Percentiles rank a stretch among this genome's conserved stretches.
Evolutionary conservation across 306 rosid genomes (phyloP).

Genomic region (Datisca glomerata): DNA sequence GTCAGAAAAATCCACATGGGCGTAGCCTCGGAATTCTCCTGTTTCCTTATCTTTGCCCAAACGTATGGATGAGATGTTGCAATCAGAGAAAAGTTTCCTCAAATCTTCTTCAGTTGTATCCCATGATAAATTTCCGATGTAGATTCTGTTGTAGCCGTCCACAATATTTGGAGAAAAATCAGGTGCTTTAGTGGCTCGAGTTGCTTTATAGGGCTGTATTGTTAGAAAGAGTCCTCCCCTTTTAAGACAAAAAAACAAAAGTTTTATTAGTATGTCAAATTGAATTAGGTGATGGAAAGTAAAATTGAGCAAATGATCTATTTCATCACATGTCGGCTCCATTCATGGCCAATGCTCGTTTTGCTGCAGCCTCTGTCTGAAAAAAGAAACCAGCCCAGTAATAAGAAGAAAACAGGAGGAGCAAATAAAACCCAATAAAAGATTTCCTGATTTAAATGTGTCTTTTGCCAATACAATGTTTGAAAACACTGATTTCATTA

Average conservation of each 20-base stretch:
- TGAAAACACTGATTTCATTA: no score
- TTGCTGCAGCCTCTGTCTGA: conserved; percentile 92
- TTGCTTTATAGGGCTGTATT: conserved; percentile 55
- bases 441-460: no score
- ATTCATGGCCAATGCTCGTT: conserved; percentile 79
- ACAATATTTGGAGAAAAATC: conserved; percentile 55
- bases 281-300: not conserved
- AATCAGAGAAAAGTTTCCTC: conserved; percentile 44
- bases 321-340: conserved; percentile 89
- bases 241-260: conserved; percentile 15
- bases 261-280: not conserved
- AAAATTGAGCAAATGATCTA: conserved; percentile 3
- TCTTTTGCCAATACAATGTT: no score
- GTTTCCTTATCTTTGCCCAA: conserved; percentile 83
- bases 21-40: conserved; percentile 73
- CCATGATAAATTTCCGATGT: conserved; percentile 85
- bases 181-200: conserved; percentile 34
- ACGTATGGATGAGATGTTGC: conserved; percentile 44
- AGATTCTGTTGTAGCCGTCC: conserved; percentile 87
- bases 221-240: conserved; percentile 91
- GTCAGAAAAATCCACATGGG: conserved; percentile 67
- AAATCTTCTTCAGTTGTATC: conserved; percentile 71
- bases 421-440: no score
- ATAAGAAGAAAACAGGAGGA: no score
- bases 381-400: no score